Evolutionary conservation across 371 early-diverging fungal genomes (phyloP), one percentile per base, ranked within the genome.

Genomic region (Mitosporidium daphniae): DNA sequence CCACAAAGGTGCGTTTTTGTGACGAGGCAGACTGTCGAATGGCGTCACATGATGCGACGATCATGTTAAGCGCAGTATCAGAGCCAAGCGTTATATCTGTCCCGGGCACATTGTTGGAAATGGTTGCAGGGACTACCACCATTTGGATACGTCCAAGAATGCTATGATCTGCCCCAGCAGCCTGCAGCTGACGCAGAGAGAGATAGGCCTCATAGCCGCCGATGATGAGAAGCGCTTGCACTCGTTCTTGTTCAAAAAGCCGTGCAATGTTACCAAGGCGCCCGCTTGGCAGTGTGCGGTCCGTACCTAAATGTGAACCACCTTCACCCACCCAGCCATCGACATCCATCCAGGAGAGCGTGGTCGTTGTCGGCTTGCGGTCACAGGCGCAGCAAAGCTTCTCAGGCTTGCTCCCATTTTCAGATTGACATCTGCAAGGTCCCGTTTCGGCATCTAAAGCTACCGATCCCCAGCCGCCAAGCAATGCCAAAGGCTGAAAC

Each of bases 51-150:
- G 74, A 50, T 19, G 60, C 61, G 29, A 77, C 67, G 41, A 94
- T 84, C 14, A 64, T 70, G 43, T 97, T 94, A 29, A 94, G 43
- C 4, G 89, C 72, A 8, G 98, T 94, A 36, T 97, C 98, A 9
- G 64, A 54, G 7, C 98, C 98, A 35, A 97, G 55, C 18, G 75
- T 75, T 34, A 58, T 69, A 36, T 84, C 84, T 0, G 94, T 89
- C 14, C 80, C 82, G 2, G 94, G 94, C 2, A 94, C 82, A 43
- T 97, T 94, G 53, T 93, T 94, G 20, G 69, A 66, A 25, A 84
- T 63, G 0, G 94, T 82, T 12, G 91, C 80, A 4, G 98, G 98
- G 5, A 97, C 55, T 27, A 68, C 55, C 16, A 74, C 58, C 43
- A 91, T 66, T 2, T 86, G 80, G 31, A 89, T 74, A 34, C 17